Conservation (phyloP, 2,329 filamentous ascomycete genomes). For the Rutstroemia sydowiana region DNA sequence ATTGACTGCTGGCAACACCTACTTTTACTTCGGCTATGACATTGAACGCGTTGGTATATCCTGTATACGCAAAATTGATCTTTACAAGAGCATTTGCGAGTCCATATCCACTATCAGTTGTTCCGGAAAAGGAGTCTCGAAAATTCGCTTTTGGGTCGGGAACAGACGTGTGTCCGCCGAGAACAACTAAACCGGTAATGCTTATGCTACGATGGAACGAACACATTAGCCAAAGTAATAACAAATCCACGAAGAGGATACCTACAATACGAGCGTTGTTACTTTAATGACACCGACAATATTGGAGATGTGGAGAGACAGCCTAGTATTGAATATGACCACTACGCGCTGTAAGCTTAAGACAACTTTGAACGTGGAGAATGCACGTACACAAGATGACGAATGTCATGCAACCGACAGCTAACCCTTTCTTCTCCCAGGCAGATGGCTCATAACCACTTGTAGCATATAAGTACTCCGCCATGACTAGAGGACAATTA, state of each 20-base stretch:
- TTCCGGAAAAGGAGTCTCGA: conserved; percentile 45
- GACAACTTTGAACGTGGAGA: not conserved
- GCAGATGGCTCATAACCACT: conserved; percentile 40
- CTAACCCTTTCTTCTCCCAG: conserved; percentile 63
- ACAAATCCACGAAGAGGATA: conserved; percentile 4
- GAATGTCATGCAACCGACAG: conserved; percentile 39
- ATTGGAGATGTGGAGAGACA: conserved; percentile 49
- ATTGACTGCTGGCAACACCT: not conserved
- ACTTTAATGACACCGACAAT: conserved; percentile 52
- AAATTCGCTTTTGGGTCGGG: conserved; percentile 47
- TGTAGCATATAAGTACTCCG: conserved; percentile 55
- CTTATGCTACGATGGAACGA: conserved; percentile 36
- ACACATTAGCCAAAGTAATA: not conserved
- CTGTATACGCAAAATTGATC: conserved; percentile 51
- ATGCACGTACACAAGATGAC: conserved; percentile 40
- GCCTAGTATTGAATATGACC: conserved; percentile 47
- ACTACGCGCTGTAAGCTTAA: conserved; percentile 21
- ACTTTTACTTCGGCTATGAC: conserved; percentile 53
- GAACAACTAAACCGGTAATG: conserved; percentile 54
- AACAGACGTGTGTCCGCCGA: conserved; percentile 47
- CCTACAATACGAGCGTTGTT: conserved; percentile 50
- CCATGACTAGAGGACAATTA: conserved; percentile 38
- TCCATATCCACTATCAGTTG: conserved; percentile 37
- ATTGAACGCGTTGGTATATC: conserved; percentile 54
- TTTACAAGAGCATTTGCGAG: conserved; percentile 53